Conservation (phyloP, 768 basidiomycete species). For the Lentinula sp. region DNA sequence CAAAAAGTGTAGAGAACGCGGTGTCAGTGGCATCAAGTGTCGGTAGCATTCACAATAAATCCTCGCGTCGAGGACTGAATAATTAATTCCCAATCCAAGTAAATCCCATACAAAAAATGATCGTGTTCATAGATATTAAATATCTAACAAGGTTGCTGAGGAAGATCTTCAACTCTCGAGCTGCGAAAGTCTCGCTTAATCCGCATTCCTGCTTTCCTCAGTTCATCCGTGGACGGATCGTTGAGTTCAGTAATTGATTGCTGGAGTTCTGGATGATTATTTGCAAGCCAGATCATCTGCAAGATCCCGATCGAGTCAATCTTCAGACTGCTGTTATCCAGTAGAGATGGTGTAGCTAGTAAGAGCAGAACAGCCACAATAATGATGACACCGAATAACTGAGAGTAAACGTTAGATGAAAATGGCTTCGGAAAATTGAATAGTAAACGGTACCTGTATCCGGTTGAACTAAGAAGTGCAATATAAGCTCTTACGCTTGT, state of each 20-base stretch:
- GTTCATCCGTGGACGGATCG: not conserved
- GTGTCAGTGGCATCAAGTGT: too few relatives aligned
- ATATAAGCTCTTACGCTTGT: not conserved
- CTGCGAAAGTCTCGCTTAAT: not conserved
- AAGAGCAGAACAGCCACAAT: not conserved
- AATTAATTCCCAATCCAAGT: too few relatives aligned
- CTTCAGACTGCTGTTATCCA: conserved; percentile 3
- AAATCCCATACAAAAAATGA: too few relatives aligned
- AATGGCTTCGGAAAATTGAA: not conserved
- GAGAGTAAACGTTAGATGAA: not conserved
- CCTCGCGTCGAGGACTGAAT: too few relatives aligned
- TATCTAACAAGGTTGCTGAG: not conserved
- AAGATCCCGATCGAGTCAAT: conserved; percentile 5
- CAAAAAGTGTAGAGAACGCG: too few relatives aligned
- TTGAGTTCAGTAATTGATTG: not conserved
- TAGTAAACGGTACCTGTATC: not conserved
- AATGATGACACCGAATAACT: not conserved
- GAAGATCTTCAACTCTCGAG: not conserved
- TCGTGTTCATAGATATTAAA: too few relatives aligned
- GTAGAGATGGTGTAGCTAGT: not conserved
- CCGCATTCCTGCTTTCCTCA: not conserved
- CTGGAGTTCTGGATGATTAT: conserved; percentile 3
- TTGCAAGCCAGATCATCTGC: conserved; percentile 5
- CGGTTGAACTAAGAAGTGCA: not conserved
- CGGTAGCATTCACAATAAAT: too few relatives aligned